A percentile compares a stretch with the other conserved stretches of the same genome.
Evolutionary conservation across 257 asterid genomes (phyloP).

Genomic region (Solanum microdontum): DNA sequence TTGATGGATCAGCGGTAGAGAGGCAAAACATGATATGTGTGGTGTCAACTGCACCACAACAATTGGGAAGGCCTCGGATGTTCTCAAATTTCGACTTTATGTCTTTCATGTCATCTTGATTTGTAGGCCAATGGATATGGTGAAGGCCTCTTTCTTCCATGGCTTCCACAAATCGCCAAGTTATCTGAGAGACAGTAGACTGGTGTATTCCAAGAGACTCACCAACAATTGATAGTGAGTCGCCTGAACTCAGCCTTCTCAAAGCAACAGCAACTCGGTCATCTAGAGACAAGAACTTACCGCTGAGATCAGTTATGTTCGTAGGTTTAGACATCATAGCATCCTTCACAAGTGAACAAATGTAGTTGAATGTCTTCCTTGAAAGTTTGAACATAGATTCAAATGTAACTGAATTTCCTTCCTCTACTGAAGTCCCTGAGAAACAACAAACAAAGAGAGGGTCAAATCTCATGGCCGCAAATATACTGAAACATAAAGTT

Average conservation of each 20-base stretch:
- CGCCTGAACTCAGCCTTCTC: slow-evolving; percentile 18
- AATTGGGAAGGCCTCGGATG: slow-evolving; percentile 18
- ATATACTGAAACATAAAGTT: not conserved
- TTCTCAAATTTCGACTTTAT: slow-evolving; percentile 11
- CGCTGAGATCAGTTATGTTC: slow-evolving; percentile 2
- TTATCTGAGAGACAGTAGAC: slow-evolving; percentile 6
- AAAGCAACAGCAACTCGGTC: slow-evolving; percentile 22
- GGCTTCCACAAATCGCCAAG: slow-evolving; percentile 19
- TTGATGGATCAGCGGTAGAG: slow-evolving; percentile 2
- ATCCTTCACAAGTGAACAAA: slow-evolving; percentile 12
- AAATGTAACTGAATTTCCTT: not conserved
- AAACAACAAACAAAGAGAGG: not conserved
- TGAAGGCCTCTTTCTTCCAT: slow-evolving; percentile 9
- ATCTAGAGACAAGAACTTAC: slow-evolving; percentile 1
- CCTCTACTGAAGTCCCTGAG: slow-evolving; percentile 3
- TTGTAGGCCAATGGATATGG: slow-evolving; percentile 11
- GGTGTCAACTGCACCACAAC: slow-evolving; percentile 19
- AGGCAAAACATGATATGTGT: slow-evolving; percentile 16
- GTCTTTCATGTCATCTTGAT: slow-evolving; percentile 1
- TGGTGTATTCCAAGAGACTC: slow-evolving; percentile 5
- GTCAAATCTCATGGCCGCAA: not conserved
- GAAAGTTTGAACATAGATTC: slow-evolving; percentile 17
- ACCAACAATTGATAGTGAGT: slow-evolving; percentile 6
- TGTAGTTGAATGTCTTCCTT: slow-evolving; percentile 18
- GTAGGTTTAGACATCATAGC: not conserved